phyloP scores from a whole-genome alignment of 2,329 filamentous ascomycete genomes.

The Aspergillus pseudotamarii region DNA sequence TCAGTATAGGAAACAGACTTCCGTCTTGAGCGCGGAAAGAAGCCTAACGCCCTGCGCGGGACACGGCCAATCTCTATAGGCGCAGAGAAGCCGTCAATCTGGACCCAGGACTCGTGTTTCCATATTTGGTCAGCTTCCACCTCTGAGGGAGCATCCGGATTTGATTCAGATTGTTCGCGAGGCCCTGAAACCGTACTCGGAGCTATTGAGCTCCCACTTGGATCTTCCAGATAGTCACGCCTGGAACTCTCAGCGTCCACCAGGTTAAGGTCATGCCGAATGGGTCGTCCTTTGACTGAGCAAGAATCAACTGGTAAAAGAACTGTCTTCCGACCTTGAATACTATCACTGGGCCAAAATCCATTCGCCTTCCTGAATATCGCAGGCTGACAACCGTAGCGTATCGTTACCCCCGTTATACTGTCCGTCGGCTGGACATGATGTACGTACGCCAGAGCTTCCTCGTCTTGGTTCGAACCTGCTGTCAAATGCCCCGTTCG shows the following conservation, averaged over 20 bases:
- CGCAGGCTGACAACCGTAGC: slow-evolving; percentile 83
- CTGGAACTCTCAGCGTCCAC: slow-evolving; percentile 22
- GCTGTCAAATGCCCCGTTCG: slow-evolving; percentile 28
- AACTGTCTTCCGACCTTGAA: slow-evolving; percentile 80
- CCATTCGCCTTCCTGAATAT: slow-evolving; percentile 85
- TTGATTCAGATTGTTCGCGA: slow-evolving; percentile 9
- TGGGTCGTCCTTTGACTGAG: slow-evolving; percentile 72
- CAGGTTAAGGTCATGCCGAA: slow-evolving; percentile 36
- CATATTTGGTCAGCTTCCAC: slow-evolving; percentile 68
- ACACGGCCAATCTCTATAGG: slow-evolving; percentile 86
- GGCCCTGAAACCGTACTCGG: slow-evolving; percentile 21
- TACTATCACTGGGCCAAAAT: slow-evolving; percentile 90
- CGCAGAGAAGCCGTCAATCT: slow-evolving; percentile 69
- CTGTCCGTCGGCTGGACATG: slow-evolving; percentile 81
- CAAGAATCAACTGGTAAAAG: slow-evolving; percentile 89
- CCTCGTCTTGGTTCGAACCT: slow-evolving; percentile 61
- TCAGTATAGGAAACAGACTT: slow-evolving; percentile 70
- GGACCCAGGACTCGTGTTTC: slow-evolving; percentile 88
- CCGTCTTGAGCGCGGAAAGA: slow-evolving; percentile 87
- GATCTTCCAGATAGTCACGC: slow-evolving; percentile 32
- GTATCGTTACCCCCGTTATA: slow-evolving; percentile 85
- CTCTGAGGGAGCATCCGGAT: slow-evolving; percentile 29
- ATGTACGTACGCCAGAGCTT: slow-evolving; percentile 88
- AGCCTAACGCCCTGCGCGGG: slow-evolving; percentile 77
- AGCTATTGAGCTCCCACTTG: slow-evolving; percentile 37